Evolutionary conservation across 495 filamentous ascomycete genomes (phyloP).

Genomic region (Neurospora africana): DNA sequence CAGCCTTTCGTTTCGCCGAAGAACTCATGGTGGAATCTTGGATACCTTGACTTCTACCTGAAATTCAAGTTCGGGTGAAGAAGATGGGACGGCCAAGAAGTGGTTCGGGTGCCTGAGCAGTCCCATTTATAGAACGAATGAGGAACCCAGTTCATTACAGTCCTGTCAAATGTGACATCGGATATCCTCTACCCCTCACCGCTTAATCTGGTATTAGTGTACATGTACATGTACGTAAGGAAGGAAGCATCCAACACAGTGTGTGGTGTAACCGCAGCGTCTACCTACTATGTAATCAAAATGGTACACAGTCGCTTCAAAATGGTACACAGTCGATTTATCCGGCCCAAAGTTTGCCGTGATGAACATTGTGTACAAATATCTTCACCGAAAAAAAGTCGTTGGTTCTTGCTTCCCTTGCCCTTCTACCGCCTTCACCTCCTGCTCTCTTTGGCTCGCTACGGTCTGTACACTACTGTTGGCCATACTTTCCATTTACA

Average conservation of each 20-base stretch:
- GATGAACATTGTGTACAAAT: background rate
- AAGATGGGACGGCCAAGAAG: background rate
- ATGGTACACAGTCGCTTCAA: no score
- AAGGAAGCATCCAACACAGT: background rate
- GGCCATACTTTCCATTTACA: background rate
- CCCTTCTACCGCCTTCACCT: background rate
- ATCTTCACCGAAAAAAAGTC: background rate
- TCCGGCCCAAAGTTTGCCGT: background rate
- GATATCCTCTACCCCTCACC: background rate
- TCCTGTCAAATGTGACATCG: no score
- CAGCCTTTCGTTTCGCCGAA: conserved; percentile 46
- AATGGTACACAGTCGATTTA: no score
- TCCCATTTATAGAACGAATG: background rate
- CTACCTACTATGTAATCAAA: no score
- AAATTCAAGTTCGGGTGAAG: background rate
- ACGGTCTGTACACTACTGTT: background rate
- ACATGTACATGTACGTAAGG: no score
- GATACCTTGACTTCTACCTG: background rate
- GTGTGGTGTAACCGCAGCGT: background rate
- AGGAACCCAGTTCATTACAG: no score
- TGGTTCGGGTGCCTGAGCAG: background rate
- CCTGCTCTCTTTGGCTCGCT: background rate
- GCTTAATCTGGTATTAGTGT: background rate
- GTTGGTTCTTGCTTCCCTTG: background rate
- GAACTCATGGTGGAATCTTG: background rate